Evolutionary conservation across 2,329 filamentous ascomycete genomes (phyloP).

Genomic region (Scopulariopsis brevicaulis): DNA sequence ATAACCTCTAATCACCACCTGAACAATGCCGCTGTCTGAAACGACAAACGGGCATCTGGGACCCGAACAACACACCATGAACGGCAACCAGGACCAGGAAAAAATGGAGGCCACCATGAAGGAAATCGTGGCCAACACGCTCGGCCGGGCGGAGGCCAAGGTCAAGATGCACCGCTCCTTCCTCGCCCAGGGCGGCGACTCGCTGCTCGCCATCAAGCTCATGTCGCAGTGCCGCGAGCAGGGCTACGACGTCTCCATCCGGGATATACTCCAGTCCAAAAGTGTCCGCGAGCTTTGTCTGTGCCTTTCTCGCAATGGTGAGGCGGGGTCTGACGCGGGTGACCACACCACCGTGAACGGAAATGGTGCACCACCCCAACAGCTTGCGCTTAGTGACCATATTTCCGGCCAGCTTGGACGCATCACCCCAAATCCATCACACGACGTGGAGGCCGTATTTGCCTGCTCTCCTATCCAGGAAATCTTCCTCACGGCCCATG

Average conservation of each 20-base stretch:
- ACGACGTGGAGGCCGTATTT: neutral
- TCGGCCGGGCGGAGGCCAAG: neutral
- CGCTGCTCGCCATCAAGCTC: neutral
- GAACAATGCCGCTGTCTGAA: no score
- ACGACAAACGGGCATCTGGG: no score
- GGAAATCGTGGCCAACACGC: neutral
- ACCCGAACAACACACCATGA: neutral
- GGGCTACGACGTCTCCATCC: neutral
- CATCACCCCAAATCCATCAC: neutral
- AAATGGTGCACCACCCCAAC: neutral
- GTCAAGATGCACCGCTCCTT: neutral
- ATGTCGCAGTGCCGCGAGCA: neutral
- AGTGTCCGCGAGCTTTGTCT: neutral
- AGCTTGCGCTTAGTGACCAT: neutral
- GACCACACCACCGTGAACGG: neutral
- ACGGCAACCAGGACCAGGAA: neutral
- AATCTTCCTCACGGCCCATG: neutral
- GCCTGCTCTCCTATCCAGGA: neutral
- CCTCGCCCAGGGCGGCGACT: neutral
- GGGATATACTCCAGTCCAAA: neutral
- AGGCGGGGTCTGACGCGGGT: neutral
- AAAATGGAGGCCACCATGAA: neutral
- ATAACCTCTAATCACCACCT: no score
- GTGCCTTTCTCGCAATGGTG: neutral
- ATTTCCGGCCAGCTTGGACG: neutral